phyloP scores from a whole-genome alignment of 192 early-diverging fungal genomes.

The Linnemannia zychae region DNA sequence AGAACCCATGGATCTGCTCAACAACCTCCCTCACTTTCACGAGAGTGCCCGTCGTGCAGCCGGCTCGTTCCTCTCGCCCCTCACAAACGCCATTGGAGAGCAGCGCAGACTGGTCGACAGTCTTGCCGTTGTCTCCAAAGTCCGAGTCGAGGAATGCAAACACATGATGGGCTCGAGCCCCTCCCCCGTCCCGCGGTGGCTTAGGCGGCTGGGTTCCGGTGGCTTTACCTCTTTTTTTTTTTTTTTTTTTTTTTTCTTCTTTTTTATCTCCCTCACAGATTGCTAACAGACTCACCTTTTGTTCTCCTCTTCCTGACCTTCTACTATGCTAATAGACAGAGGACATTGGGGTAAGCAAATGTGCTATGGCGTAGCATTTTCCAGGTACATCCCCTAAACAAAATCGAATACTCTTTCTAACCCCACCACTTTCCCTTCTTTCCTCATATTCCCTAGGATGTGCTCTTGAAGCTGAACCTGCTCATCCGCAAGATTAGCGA shows the following conservation, averaged over 20 bases:
- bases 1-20: conserved; percentile 41
- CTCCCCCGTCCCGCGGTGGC: conserved; percentile 43
- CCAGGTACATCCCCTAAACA: no score
- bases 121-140: conserved; percentile 42
- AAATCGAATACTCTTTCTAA: not conserved
- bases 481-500: conserved; percentile 56
- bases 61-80: conserved; percentile 47
- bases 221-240: not conserved
- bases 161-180: conserved; percentile 57
- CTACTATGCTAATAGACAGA: conserved; percentile 30
- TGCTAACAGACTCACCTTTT: not conserved
- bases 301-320: conserved; percentile 2
- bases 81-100: conserved; percentile 55
- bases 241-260: not conserved
- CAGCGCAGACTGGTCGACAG: conserved; percentile 49
- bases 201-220: not conserved
- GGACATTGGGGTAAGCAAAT: conserved; percentile 34
- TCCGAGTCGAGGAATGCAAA: conserved; percentile 54
- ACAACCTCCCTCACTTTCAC: conserved; percentile 36
- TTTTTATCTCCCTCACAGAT: no score
- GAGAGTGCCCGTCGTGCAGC: conserved; percentile 53
- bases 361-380: not conserved
- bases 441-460: conserved; percentile 21
- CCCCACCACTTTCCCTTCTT: not conserved
- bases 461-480: conserved; percentile 50